phyloP scores from a whole-genome alignment of 352 stramenopile species.

The Phytophthora meadii region DNA sequence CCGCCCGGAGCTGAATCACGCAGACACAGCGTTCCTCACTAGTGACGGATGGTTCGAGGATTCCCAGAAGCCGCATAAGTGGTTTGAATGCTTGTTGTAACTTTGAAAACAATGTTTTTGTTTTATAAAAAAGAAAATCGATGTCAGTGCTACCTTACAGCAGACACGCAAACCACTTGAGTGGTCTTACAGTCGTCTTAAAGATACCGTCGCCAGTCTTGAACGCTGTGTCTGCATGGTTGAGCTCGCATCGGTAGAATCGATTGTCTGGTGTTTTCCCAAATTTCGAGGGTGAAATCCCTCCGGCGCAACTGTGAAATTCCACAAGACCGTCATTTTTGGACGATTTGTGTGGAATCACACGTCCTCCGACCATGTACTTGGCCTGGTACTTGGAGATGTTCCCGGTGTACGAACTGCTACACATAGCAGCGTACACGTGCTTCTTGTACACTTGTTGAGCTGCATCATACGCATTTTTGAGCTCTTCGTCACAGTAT shows the following conservation, averaged over 20 bases:
- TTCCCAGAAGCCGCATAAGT: constrained; percentile 48
- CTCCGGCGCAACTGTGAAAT: constrained; percentile 48
- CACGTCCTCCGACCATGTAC: constrained; percentile 33
- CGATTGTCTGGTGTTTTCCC: constrained; percentile 20
- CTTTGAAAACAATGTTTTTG: background rate
- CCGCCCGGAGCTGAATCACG: constrained; percentile 53
- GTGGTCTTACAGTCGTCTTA: constrained; percentile 33
- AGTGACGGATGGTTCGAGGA: constrained; percentile 41
- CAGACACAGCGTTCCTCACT: constrained; percentile 49
- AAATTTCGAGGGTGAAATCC: constrained; percentile 38
- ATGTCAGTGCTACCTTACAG: constrained; percentile 11
- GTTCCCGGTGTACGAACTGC: constrained; percentile 41
- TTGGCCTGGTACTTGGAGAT: constrained; percentile 47
- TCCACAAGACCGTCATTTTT: constrained; percentile 51
- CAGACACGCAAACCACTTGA: constrained; percentile 58
- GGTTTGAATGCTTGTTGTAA: constrained; percentile 54
- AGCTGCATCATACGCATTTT: constrained; percentile 31
- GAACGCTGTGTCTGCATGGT: constrained; percentile 61
- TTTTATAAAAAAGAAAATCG: too few relatives aligned
- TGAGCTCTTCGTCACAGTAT: constrained; percentile 20
- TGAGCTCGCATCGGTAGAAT: constrained; percentile 52
- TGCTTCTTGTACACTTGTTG: constrained; percentile 38
- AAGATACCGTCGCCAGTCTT: constrained; percentile 52
- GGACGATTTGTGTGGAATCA: constrained; percentile 44
- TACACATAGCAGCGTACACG: constrained; percentile 49